These are phyloP conservation scores for Geotrichum fermentans DNA, from an alignment of 1,139 yeast species.

Conservation along the genomic window DNA sequence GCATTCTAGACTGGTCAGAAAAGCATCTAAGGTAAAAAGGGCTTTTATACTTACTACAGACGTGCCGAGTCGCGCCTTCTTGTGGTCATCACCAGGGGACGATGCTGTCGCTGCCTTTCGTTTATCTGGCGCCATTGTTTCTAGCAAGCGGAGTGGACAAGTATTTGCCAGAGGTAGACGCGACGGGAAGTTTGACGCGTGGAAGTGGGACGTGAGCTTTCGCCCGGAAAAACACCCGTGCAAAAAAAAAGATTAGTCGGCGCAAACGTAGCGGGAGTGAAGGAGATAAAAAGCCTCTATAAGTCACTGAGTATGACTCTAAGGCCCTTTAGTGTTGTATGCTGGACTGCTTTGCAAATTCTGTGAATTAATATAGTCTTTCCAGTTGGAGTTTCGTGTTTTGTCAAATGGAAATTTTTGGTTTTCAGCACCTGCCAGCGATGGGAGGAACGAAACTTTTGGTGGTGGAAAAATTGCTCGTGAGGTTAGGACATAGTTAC, in stretches of 20 bases:
- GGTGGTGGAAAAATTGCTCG: too few species aligned
- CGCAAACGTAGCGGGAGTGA: background rate
- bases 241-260: background rate
- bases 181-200: background rate
- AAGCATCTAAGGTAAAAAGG: background rate
- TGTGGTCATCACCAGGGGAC: background rate
- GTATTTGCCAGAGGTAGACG: background rate
- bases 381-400: too few species aligned
- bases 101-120: background rate
- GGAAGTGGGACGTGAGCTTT: background rate
- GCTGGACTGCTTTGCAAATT: too few species aligned
- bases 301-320: background rate
- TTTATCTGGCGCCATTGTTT: constrained; percentile 7
- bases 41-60: background rate
- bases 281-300: background rate
- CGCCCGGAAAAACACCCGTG: background rate
- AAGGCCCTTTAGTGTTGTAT: too few species aligned
- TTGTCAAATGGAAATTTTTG: too few species aligned
- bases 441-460: too few species aligned
- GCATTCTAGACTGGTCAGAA: background rate
- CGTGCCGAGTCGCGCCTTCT: background rate
- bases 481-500: too few species aligned
- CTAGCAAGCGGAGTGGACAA: too few species aligned
- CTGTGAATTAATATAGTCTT: too few species aligned
- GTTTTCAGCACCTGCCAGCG: too few species aligned